Base-by-base conservation (phyloP, 768 basidiomycete genomes). In the Nidularia pulvinata region DNA sequence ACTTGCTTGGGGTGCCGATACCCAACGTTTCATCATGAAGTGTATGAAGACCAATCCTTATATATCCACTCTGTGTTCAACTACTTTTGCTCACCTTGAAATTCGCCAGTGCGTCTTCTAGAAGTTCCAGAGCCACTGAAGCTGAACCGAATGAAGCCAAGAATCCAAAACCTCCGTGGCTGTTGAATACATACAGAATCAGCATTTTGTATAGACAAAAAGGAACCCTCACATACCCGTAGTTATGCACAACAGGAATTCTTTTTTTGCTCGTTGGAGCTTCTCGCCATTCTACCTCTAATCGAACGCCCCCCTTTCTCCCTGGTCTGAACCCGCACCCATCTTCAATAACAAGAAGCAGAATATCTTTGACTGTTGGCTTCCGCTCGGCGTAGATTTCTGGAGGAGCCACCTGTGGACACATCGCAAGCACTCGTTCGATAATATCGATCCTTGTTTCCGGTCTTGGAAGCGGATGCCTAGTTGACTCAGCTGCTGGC, bases 91-190 rank as follows among this genome's bases (percentile, higher is more conserved):
- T 25, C 25, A 25, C 25, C 25, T 46, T n/a, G 10, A 46, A 39
- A 46, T 61, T 45, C 14, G 56, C 50, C 33, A 83, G 57, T 7
- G 73, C 75, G 14, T 64, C 64, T 51, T 83, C 75, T 53, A 86
- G 63, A 4, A 87, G 59, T 25, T 67, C 65, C 13, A 84, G 55
- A 0, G 78, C 83, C 9, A 75, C 69, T 3, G 68, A 69, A 6
- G 87, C 86, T 2, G 78, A 83, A 1, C 84, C 86, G 86, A 85
- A 88, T 0, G 84, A 85, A 2, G 81, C 76, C 54, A 84, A 81
- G 56, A 78, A 89, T 1, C 85, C 86, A 55, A 75, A 78, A 6
- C 85, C 83, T 3, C 78, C 76, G 59, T 88, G 86, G 36, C 85
- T 85, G 4, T 11, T 16, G 39, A 43, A 46, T n/a, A 39, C 43